Conservation (phyloP, 2,329 filamentous ascomycete genomes). For the Sarocladiaceae sp. region DNA sequence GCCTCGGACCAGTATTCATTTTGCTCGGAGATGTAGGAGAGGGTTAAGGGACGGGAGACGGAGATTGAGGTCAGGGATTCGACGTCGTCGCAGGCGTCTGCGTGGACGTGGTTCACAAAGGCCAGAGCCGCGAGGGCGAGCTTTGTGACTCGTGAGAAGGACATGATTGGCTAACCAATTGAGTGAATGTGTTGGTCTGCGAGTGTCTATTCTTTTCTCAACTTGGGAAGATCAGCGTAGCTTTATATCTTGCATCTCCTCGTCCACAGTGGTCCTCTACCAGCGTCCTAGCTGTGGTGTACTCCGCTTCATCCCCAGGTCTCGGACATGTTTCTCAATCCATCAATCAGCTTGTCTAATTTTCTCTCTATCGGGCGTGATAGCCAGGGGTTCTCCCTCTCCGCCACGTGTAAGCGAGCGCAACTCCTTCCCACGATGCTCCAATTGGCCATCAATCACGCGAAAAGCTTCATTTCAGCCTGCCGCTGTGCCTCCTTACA, state of each 20-base stretch:
- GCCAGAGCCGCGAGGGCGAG: not conserved
- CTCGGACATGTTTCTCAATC: too few relatives aligned
- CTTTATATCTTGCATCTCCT: too few relatives aligned
- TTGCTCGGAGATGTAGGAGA: constrained; percentile 32
- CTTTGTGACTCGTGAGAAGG: not conserved
- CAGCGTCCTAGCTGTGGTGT: too few relatives aligned
- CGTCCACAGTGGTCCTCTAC: too few relatives aligned
- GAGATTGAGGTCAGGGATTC: constrained; percentile 15
- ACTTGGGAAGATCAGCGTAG: too few relatives aligned
- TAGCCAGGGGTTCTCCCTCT: not conserved
- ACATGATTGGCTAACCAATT: too few relatives aligned
- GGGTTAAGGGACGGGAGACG: constrained; percentile 16
- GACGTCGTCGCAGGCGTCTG: constrained; percentile 34
- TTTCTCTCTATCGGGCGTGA: not conserved
- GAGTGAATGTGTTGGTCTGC: too few relatives aligned
- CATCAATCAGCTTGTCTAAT: too few relatives aligned
- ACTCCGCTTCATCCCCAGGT: too few relatives aligned
- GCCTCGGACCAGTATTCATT: constrained; percentile 41
- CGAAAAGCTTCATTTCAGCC: not conserved
- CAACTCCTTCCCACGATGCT: not conserved
- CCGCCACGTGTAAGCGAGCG: not conserved
- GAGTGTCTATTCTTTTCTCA: too few relatives aligned
- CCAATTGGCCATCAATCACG: not conserved
- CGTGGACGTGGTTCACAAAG: constrained; percentile 5
- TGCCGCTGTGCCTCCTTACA: not conserved